Evolutionary conservation across 257 asterid species (phyloP).

Genomic region (Nicotiana knightiana): DNA sequence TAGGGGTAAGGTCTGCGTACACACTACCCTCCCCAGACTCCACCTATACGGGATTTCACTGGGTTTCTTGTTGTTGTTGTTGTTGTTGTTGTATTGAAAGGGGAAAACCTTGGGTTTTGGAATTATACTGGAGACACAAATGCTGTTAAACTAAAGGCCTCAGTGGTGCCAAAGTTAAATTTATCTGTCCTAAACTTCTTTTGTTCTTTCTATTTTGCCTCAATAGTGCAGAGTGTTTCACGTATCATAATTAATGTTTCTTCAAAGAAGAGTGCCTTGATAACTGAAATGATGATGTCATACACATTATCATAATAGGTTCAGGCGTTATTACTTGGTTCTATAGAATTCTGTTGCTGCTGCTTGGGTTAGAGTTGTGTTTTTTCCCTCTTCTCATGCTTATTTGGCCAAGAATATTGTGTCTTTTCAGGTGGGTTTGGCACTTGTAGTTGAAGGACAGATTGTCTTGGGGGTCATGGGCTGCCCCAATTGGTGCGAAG

Average conservation of each 20-base stretch:
- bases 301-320: not conserved
- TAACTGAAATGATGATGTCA: not conserved
- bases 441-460: conserved; percentile 84
- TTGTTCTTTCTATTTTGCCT: not conserved
- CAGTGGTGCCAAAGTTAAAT: not conserved
- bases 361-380: not conserved
- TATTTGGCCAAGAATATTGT: not conserved
- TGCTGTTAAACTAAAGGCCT: not conserved
- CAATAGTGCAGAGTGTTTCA: not conserved
- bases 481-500: conserved; percentile 82
- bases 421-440: conserved; percentile 82
- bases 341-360: not conserved
- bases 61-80: no score
- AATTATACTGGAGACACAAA: not conserved
- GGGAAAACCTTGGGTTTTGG: not conserved
- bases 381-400: not conserved
- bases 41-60: no score
- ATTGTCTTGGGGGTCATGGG: conserved; percentile 95
- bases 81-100: not conserved
- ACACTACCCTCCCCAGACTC: no score
- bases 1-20: no score
- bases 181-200: not conserved
- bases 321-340: not conserved
- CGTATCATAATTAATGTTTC: not conserved
- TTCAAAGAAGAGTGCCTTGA: not conserved